Base-by-base conservation (phyloP, 1,284 basidiomycete genomes). In the Ceratobasidium sp. region DNA sequence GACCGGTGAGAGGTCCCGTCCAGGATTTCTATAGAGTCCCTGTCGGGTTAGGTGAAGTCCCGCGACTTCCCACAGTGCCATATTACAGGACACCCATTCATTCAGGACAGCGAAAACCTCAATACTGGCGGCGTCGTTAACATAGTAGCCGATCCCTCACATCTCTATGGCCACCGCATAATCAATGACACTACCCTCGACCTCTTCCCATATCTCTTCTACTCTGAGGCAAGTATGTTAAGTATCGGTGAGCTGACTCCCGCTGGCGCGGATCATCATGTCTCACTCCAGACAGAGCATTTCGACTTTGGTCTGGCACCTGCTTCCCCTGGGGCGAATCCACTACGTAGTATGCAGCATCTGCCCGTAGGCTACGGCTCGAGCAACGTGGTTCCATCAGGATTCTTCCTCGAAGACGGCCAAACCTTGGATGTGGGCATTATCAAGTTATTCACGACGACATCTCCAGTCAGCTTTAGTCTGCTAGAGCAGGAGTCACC, bases 141-240 rank as follows among this genome's bases (percentile, higher is more conserved):
- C 56, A 79, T 85, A 29, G 78, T 81, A 48, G 81, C 82, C 69
- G 78, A 81, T 58, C 77, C 77, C 64, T 79, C 81, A 37, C 75
- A 81, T 46, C 79, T 82, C 29, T 86, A 85, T 74, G 78, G 80
- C 14, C 79, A 86, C 68, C 80, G 83, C 41, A 76, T 86, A 49
- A 81, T 81, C 76, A 86, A 87, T 73, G 77, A 81, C 66, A 81
- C 85, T 6, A 81, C 83, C 77, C 76, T 76, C 62, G 84, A 85
- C 77, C 82, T 87, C 48, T 86, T 84, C 82, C 84, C 86, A 24
- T 85, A 84, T 77, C 81, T 86, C 43, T 85, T 84, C 2, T 85
- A 83, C 79, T 85, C 86, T 83, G 83, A 85, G 75, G 80, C 82
- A 4, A 82, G 81, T 61, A 83, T 83, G n/a, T 81, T 85, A 74